Evolutionary conservation across 768 basidiomycete species (phyloP), one percentile per base, ranked within the genome.

Genomic region (Zangia roseola): DNA sequence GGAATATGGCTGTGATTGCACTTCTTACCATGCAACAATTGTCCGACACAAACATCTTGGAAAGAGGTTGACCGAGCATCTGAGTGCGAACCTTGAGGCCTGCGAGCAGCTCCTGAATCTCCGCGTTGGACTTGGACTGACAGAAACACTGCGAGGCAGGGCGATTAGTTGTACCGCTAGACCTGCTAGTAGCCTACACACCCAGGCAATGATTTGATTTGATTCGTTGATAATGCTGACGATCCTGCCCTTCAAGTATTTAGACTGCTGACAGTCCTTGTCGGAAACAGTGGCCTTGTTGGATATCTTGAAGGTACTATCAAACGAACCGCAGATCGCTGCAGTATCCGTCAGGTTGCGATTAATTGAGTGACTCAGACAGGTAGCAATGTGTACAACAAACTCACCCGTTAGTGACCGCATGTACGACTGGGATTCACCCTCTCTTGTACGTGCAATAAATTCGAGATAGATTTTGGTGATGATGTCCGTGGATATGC

Each of bases 21-120:
- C 14, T 35, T 14, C 37, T 33, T 1, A 60, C 46, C 14, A 51
- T 48, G 45, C 61, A 64, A 46, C 62, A 62, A 33, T 64, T 64
- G 24, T 64, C 59, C 0, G 26, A 50, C 2, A 61, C 46, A 5
- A 48, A 50, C 44, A 58, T 54, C 13, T 57, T 45, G 0, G 58
- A 61, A 7, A 43, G 28, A 5, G 49, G 25, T 8, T 43, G 19
- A 1, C 48, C 49, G 1, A 59, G 47, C 2, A 43, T 20, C 21
- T 53, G 16, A 26, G n/a, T n/a, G n/a, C n/a, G n/a, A n/a, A n/a
- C n/a, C n/a, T n/a, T n/a, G n/a, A n/a, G n/a, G n/a, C n/a, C n/a
- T n/a, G n/a, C n/a, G n/a, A n/a, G n/a, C n/a, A n/a, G n/a, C n/a
- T n/a, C n/a, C n/a, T n/a, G n/a, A n/a, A n/a, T n/a, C n/a, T n/a